These are phyloP conservation scores for Linnemannia zychae DNA, from an alignment of 192 early-diverging fungal genomes.

Conservation along the genomic window DNA sequence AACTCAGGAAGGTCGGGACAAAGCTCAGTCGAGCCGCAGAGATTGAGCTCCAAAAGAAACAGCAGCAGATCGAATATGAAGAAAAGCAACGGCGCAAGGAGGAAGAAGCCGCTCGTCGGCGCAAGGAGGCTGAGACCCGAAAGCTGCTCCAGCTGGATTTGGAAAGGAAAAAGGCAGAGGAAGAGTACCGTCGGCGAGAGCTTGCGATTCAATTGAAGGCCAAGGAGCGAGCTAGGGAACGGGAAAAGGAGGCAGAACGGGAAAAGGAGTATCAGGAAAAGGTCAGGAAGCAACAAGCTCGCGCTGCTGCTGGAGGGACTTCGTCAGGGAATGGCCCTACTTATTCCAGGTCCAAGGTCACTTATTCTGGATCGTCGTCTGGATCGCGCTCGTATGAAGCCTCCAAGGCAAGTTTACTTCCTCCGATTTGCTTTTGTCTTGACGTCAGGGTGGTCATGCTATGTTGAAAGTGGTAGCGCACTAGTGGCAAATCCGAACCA, in stretches of 20 bases:
- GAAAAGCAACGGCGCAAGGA: conserved; percentile 37
- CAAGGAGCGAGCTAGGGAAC: conserved; percentile 46
- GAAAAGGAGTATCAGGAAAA: conserved; percentile 33
- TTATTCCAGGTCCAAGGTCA: conserved; percentile 38
- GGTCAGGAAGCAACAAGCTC: conserved; percentile 22
- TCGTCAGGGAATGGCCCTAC: conserved; percentile 28
- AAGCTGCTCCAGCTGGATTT: conserved; percentile 34
- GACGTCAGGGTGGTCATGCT: neutral
- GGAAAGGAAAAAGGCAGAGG: conserved; percentile 38
- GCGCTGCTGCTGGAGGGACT: conserved; percentile 9
- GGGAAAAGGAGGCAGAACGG: conserved; percentile 35
- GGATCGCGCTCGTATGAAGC: conserved; percentile 13
- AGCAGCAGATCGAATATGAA: conserved; percentile 36
- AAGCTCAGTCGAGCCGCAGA: conserved; percentile 42
- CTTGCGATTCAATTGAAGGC: conserved; percentile 29
- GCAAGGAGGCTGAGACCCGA: conserved; percentile 43
- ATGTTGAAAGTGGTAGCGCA: neutral
- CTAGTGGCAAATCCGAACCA: neutral
- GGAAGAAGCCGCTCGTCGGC: conserved; percentile 27
- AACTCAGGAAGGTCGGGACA: conserved; percentile 48
- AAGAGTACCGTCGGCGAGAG: conserved; percentile 36
- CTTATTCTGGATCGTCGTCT: conserved; percentile 28
- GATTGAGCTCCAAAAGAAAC: conserved; percentile 48
- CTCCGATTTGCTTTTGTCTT: neutral
- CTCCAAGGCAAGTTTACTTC: conserved; percentile 26